Percentiles rank a stretch among this genome's conserved stretches.
These are phyloP conservation scores for Metschnikowia orientalis DNA, from an alignment of 805 yeast species.

Conservation along the genomic window DNA sequence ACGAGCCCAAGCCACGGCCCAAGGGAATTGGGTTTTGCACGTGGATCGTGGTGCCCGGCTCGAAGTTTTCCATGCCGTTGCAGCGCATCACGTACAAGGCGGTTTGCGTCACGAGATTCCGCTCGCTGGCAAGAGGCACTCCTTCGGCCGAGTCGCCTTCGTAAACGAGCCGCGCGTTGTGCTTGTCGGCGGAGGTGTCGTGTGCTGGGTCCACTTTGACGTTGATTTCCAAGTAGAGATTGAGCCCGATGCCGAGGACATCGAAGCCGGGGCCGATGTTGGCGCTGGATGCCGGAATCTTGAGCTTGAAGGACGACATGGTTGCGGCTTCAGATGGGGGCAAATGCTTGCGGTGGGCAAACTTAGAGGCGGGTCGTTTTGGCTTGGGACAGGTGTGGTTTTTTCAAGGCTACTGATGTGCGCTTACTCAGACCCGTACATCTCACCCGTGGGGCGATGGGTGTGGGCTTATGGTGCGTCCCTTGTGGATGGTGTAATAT, in stretches of 20 bases:
- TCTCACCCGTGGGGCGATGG: too few relatives aligned
- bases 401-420: too few relatives aligned
- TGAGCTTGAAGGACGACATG: conserved; percentile 51
- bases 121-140: conserved; percentile 75
- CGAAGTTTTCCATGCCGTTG: conserved; percentile 71
- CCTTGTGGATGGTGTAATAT: too few relatives aligned
- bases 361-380: too few relatives aligned
- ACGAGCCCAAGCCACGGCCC: conserved; percentile 95
- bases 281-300: conserved; percentile 95
- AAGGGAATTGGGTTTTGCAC: conserved; percentile 90
- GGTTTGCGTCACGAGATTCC: conserved; percentile 84
- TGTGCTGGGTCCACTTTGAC: conserved; percentile 57
- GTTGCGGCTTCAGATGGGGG: too few relatives aligned
- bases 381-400: too few relatives aligned
- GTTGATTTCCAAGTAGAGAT: conserved; percentile 63
- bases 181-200: conserved; percentile 52
- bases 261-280: conserved; percentile 99
- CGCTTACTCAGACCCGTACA: too few relatives aligned
- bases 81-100: conserved; percentile 90
- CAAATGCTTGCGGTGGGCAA: too few relatives aligned
- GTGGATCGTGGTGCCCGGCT: conserved; percentile 74
- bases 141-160: conserved; percentile 75
- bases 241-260: conserved; percentile 87
- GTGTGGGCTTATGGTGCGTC: too few relatives aligned
- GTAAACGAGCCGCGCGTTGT: conserved; percentile 66